These are phyloP conservation scores for Penicillium cataractarum DNA, from an alignment of 495 filamentous ascomycete genomes.

Conservation along the genomic window DNA sequence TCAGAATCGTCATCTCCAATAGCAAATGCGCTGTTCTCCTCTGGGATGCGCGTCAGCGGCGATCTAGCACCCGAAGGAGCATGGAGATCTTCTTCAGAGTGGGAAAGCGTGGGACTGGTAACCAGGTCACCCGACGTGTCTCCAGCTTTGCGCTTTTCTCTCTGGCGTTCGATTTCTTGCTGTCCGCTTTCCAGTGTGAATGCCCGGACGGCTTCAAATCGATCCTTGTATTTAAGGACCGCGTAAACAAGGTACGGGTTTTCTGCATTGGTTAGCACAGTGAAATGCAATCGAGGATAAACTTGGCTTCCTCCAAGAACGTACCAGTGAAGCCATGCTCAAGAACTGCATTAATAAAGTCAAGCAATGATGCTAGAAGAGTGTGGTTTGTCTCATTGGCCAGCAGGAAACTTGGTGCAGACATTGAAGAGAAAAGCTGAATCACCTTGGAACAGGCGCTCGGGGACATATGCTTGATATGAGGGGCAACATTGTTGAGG, in stretches of 20 bases:
- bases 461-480: conserved; percentile 75
- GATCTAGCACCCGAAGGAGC: conserved; percentile 65
- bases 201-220: conserved; percentile 84
- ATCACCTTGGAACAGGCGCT: conserved; percentile 79
- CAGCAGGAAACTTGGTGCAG: conserved; percentile 89
- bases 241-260: conserved; percentile 85
- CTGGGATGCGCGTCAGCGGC: conserved; percentile 76
- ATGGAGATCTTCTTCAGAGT: conserved; percentile 73
- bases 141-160: conserved; percentile 72
- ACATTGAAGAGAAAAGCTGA: conserved; percentile 92
- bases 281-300: background rate
- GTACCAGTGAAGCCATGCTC: conserved; percentile 89
- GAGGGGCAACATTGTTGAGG: conserved; percentile 88
- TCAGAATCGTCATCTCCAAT: conserved; percentile 90
- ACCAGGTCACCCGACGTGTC: conserved; percentile 35
- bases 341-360: conserved; percentile 88
- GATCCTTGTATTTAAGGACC: conserved; percentile 75
- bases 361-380: conserved; percentile 79
- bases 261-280: conserved; percentile 48
- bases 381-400: conserved; percentile 92
- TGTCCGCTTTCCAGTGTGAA: conserved; percentile 97
- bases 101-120: conserved; percentile 45
- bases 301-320: conserved; percentile 15
- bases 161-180: conserved; percentile 85
- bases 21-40: conserved; percentile 78